Base-by-base conservation (phyloP, 2,329 filamentous ascomycete species). In the Aspergillus candidus region DNA sequence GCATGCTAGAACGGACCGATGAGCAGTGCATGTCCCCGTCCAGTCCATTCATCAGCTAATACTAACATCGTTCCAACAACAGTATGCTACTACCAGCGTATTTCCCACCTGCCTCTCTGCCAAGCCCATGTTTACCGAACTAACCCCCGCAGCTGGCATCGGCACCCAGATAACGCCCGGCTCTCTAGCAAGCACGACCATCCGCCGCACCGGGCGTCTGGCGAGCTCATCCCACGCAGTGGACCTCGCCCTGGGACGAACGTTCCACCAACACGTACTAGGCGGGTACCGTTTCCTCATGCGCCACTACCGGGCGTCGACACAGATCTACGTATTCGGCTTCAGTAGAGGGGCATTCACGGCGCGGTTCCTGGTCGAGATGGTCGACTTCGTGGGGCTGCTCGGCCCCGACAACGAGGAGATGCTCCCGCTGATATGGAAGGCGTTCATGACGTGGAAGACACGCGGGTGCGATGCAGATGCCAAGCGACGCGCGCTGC, bases 131-230 rank as follows among this genome's bases (percentile, higher is more conserved):
- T 18, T 4, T 27, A 27, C 6, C 22, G 8, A 7, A 27, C 22
- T 27, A 27, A 27, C 22, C 22, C 22, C 7, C 22, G 2, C 22
- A 40, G 38, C 38, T 6, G 38, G 38, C 4, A 32, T 40, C 27
- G 38, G 38, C 18, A 40, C 38, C 15, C 30, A 40, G 17, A 33
- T 40, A 12, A 18, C 38, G 11, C 38, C 38, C 10, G 33, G 30
- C 17, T 40, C 38, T 13, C 38, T 40, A 15, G 33, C 30, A 30
- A 40, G 38, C 12, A 40, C 32, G 30, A 14, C 30, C 22, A 11
- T 40, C 11, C 29, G 38, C 31, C 38, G 38, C 15, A 27, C 22
- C 1, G 22, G 22, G 8, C 22, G 8, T 27, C 22, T 27, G 6
- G 8, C 22, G 8, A 3, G 8, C 8, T 27, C 22, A 27, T 27